Evolutionary conservation across 345 rosid species (phyloP).

Genomic region (thale cress (Arabidopsis thaliana)): DNA sequence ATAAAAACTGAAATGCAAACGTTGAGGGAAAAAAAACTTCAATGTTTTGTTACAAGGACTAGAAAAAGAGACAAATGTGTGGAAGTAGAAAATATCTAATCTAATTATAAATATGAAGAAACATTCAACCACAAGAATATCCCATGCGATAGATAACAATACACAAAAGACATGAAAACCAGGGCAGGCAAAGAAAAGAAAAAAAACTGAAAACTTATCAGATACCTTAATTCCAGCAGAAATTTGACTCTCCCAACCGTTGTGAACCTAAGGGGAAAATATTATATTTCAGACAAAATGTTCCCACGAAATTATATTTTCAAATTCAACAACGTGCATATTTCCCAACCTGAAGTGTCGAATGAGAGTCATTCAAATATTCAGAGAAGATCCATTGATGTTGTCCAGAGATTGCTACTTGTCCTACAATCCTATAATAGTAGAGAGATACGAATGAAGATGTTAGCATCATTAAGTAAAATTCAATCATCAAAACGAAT

Average conservation of each 20-base stretch:
- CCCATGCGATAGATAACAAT: background rate
- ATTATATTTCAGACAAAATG: background rate
- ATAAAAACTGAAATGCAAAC: background rate
- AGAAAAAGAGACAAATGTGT: background rate
- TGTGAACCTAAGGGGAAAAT: conserved; percentile 51
- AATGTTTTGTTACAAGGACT: background rate
- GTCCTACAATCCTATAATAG: conserved; percentile 73
- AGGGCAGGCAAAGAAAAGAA: conserved; percentile 6
- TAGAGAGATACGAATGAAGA: conserved; percentile 13
- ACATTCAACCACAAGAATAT: background rate
- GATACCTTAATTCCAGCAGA: conserved; percentile 80
- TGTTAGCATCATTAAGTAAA: conserved; percentile 1
- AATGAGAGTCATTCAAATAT: conserved; percentile 48
- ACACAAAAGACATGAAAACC: background rate
- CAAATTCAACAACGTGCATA: conserved; percentile 4
- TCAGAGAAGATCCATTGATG: conserved; percentile 77
- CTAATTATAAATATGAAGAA: background rate
- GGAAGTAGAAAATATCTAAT: conserved; percentile 7
- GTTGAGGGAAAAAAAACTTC: conserved; percentile 14
- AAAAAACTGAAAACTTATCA: conserved; percentile 6
- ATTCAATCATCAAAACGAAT: conserved; percentile 14
- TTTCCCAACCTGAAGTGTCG: conserved; percentile 64
- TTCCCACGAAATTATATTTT: background rate
- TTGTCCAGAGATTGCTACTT: conserved; percentile 79
- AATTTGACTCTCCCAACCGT: conserved; percentile 81